Conservation (phyloP, 2,329 filamentous ascomycete species). For the Arthrobotrys sphaeroides region DNA sequence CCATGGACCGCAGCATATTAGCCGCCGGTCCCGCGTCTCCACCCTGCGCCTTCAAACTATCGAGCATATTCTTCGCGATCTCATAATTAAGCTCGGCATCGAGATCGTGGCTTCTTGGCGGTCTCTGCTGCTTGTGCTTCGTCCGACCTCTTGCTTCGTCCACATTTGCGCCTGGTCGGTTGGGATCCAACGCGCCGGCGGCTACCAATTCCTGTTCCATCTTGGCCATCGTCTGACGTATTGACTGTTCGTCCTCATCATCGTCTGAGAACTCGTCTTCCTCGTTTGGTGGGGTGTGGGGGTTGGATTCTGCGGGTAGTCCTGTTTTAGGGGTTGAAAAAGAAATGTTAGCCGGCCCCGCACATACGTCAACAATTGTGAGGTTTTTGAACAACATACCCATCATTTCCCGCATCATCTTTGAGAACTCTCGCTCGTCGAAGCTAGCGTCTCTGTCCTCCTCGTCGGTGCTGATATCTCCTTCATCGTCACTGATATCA, state of each 20-base stretch:
- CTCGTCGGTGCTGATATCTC: constrained; percentile 67
- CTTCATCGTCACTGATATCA: constrained; percentile 64
- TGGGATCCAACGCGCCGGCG: constrained; percentile 70
- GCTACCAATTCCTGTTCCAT: constrained; percentile 78
- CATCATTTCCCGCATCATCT: constrained; percentile 94
- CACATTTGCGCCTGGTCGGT: constrained; percentile 33
- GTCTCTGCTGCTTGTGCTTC: constrained; percentile 66
- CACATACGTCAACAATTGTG: constrained; percentile 2
- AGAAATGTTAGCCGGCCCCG: not conserved
- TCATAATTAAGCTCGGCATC: constrained; percentile 80
- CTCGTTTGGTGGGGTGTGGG: constrained; percentile 32
- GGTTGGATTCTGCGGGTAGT: constrained; percentile 49
- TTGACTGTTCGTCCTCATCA: constrained; percentile 69
- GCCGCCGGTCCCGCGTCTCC: constrained; percentile 86
- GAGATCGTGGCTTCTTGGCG: constrained; percentile 57
- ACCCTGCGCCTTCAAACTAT: constrained; percentile 89
- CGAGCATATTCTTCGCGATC: constrained; percentile 86
- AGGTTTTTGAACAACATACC: constrained; percentile 65
- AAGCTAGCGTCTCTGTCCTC: constrained; percentile 72
- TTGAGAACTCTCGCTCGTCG: constrained; percentile 83
- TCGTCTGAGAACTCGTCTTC: constrained; percentile 58
- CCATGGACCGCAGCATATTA: constrained; percentile 88
- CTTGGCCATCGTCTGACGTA: constrained; percentile 72
- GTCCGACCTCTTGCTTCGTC: constrained; percentile 59
- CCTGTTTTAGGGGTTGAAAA: constrained; percentile 13